Conservation (phyloP, 2,329 filamentous ascomycete genomes). For the Didymella glomerata region DNA sequence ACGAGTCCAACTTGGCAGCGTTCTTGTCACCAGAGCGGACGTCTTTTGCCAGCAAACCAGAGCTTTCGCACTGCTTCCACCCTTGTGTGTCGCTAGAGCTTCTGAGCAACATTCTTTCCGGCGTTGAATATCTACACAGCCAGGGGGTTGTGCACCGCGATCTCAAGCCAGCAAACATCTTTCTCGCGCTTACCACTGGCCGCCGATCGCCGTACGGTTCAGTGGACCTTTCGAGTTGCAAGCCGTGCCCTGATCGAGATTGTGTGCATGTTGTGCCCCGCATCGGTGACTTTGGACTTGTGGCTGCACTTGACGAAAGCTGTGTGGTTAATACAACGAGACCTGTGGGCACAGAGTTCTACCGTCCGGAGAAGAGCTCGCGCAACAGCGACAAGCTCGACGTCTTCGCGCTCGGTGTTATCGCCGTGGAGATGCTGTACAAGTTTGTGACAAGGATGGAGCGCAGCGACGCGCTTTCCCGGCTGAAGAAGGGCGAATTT, state of each 20-base stretch:
- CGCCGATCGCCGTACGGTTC: constrained; percentile 53
- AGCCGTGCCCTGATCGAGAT: constrained; percentile 52
- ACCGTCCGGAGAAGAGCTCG: constrained; percentile 58
- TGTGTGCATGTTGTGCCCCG: constrained; percentile 63
- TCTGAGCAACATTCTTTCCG: constrained; percentile 67
- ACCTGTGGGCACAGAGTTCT: constrained; percentile 69
- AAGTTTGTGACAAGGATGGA: constrained; percentile 57
- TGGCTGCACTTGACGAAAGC: constrained; percentile 60
- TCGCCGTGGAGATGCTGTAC: constrained; percentile 69
- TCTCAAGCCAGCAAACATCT: constrained; percentile 74
- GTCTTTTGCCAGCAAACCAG: constrained; percentile 18
- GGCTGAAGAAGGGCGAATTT: constrained; percentile 45
- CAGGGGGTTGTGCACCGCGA: constrained; percentile 71
- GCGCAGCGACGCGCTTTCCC: constrained; percentile 46
- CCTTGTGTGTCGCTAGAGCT: constrained; percentile 64
- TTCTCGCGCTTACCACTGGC: constrained; percentile 61
- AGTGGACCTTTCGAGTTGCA: constrained; percentile 58
- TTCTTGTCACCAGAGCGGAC: constrained; percentile 57
- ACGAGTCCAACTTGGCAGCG: constrained; percentile 68
- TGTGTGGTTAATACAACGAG: constrained; percentile 46
- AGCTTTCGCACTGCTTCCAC: constrained; percentile 68
- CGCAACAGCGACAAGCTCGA: constrained; percentile 63
- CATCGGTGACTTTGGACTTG: constrained; percentile 74
- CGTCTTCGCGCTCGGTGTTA: constrained; percentile 68
- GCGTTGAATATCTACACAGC: constrained; percentile 70